Percentiles rank a stretch among this genome's conserved stretches.
phyloP scores from a whole-genome alignment of 2,329 filamentous ascomycete species.

The Colletotrichum sp. region DNA sequence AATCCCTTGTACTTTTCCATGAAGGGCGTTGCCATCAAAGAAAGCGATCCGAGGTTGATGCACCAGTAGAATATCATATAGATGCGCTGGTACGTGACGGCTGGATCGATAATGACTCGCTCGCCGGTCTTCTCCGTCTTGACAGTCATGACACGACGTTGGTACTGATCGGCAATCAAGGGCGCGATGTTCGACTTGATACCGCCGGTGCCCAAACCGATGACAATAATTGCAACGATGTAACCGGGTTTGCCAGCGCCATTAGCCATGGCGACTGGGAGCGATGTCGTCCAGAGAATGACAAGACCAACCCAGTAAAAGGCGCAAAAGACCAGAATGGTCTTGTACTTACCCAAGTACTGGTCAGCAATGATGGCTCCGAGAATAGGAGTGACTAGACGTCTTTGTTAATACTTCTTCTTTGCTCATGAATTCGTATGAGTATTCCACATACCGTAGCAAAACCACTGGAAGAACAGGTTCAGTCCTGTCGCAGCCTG shows the following conservation, averaged over 20 bases:
- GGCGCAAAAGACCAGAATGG: slow-evolving; percentile 61
- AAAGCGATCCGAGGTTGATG: slow-evolving; percentile 66
- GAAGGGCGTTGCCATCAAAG: slow-evolving; percentile 68
- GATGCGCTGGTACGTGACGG: slow-evolving; percentile 69
- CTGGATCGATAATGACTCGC: slow-evolving; percentile 70
- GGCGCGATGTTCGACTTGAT: slow-evolving; percentile 71
- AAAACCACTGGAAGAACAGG: slow-evolving; percentile 61
- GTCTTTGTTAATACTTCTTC: background rate
- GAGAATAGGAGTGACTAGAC: slow-evolving; percentile 42
- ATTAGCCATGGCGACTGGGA: slow-evolving; percentile 38
- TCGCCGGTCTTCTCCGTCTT: slow-evolving; percentile 54
- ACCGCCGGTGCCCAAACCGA: slow-evolving; percentile 70
- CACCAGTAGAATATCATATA: slow-evolving; percentile 75
- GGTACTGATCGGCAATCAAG: slow-evolving; percentile 70
- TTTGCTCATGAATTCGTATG: background rate
- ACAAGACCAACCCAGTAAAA: slow-evolving; percentile 64
- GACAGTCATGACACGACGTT: slow-evolving; percentile 56
- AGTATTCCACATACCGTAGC: slow-evolving; percentile 35
- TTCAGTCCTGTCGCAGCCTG: slow-evolving; percentile 59
- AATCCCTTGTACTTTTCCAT: slow-evolving; percentile 72
- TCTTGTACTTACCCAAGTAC: slow-evolving; percentile 66
- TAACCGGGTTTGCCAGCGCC: slow-evolving; percentile 54
- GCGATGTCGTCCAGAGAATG: slow-evolving; percentile 57
- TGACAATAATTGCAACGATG: slow-evolving; percentile 62
- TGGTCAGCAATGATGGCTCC: slow-evolving; percentile 63